Base-by-base conservation (phyloP, 2,329 filamentous ascomycete genomes). In the Hirsutella rhossiliensis region DNA sequence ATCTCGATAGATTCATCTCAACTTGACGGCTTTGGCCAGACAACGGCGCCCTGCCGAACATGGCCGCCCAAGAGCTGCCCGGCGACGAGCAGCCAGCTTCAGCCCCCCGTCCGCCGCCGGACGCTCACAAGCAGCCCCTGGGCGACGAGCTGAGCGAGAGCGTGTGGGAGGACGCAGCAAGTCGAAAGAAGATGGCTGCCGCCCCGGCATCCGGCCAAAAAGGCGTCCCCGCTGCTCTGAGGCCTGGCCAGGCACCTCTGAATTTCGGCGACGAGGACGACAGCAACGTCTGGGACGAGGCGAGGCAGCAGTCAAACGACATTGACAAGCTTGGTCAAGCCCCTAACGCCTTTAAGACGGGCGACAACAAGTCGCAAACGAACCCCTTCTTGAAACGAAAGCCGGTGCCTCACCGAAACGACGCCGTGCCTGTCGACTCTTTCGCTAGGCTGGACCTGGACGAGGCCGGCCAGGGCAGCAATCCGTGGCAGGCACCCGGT, bases 351-450 rank as follows among this genome's bases (percentile, higher is more conserved):
- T 51, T 66, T 42, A 58, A 54, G 30, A 63, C 66, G 20, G 62
- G 59, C 42, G 54, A 47, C 12, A 52, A 54, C 9, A 59, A 60
- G 32, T 51, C 56, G 23, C 65, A 71, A 45, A 75, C 72, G 18
- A 78, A 78, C 43, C 74, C 74, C 0, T 78, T 78, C 54, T 51
- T 65, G 19, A 72, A 71, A 47, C 68, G 71, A 45, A 73, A 72
- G 49, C 50, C 50, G 9, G 40, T 51, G 34, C 42, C 46, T 12
- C 46, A 39, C 37, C 36, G 44, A 45, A 30, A 49, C 45, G 39
- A 23, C 5, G 49, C 53, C 11, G 47, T 54, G 11, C 56, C 60
- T 7, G 60, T 63, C 1, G 57, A 60, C 11, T 56, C 63, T 3
- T 63, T 75, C 23, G 61, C 69, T 3, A 63, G 66, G 47, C 55